Base-by-base conservation (phyloP, 495 filamentous ascomycete species). In the Neurospora terricola region DNA sequence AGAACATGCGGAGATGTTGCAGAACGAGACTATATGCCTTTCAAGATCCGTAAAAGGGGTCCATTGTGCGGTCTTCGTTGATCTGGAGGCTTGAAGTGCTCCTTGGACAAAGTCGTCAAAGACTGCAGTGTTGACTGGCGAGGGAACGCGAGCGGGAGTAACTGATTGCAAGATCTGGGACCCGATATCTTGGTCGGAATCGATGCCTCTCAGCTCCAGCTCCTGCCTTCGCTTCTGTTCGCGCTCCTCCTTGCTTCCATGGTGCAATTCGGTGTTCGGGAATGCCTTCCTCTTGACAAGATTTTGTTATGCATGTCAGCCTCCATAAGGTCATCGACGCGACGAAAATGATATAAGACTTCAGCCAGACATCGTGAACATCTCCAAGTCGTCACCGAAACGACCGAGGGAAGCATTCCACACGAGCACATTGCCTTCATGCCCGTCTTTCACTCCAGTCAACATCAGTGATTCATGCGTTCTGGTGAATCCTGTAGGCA, bases 221-320 rank as follows among this genome's bases (percentile, higher is more conserved):
- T 70, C 27, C 5, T 73, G 36, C 16, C 72, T 73, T 23, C 82
- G 80, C 48, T 81, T 71, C 18, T 77, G 69, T 38, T 82, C 78
- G 3, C 76, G 75, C 37, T 80, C 78, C 38, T 81, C 80, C 4
- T 77, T 72, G 16, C 75, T 80, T 2, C n/a, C n/a, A n/a, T n/a
- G 80, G 79, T 12, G 70, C 69, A 21, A 83, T 74, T 3, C 83
- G 82, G 3, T 81, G 76, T 4, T 62, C 38, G 14, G 76, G 34
- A 34, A 86, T 78, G 27, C 71, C 81, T 38, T 80, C 74, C 54
- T 80, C 30, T 10, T 80, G 69, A 75, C 81, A 80, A 40, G 75
- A 77, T 2, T 68, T n/a, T n/a, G n/a, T n/a, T 42, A 5, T 59
- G 45, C 14, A 84, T n/a, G 40, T 3, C 6, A 9, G 14, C 14